Evolutionary conservation across 148 eudicot species (phyloP).

Genomic region (Mesembryanthemum crystallinum): DNA sequence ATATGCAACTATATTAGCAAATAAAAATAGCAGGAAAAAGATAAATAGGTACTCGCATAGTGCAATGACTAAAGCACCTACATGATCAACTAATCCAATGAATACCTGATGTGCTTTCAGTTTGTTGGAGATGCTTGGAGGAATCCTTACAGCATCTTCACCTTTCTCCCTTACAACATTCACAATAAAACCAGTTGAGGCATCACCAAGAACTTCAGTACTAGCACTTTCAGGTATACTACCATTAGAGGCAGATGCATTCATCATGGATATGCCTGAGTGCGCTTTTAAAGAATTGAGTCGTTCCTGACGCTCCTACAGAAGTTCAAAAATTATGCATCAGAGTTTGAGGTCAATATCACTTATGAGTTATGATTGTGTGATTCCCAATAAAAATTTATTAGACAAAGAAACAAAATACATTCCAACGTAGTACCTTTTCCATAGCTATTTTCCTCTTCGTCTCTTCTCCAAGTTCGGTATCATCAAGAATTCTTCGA

Average conservation of each 20-base stretch:
- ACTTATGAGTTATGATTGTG: neutral
- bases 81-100: neutral
- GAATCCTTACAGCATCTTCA: slow-evolving; percentile 90
- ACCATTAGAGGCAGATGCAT: slow-evolving; percentile 36
- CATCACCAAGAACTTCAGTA: slow-evolving; percentile 76
- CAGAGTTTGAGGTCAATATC: neutral
- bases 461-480: slow-evolving; percentile 97
- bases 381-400: too few species aligned
- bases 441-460: slow-evolving; percentile 95
- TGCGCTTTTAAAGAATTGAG: slow-evolving; percentile 79
- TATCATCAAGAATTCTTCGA: slow-evolving; percentile 89
- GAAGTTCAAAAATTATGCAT: slow-evolving; percentile 12
- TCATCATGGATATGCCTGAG: slow-evolving; percentile 54
- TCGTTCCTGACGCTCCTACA: slow-evolving; percentile 92
- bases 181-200: slow-evolving; percentile 72
- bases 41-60: neutral
- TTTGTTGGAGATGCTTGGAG: slow-evolving; percentile 83
- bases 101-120: slow-evolving; percentile 86
- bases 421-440: slow-evolving; percentile 50
- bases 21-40: neutral
- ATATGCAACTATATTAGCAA: neutral
- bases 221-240: slow-evolving; percentile 60
- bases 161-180: slow-evolving; percentile 92
- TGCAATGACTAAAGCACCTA: neutral
- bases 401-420: too few species aligned